Conservation (phyloP, 371 early-diverging fungal genomes). For the Mucor sp. region DNA sequence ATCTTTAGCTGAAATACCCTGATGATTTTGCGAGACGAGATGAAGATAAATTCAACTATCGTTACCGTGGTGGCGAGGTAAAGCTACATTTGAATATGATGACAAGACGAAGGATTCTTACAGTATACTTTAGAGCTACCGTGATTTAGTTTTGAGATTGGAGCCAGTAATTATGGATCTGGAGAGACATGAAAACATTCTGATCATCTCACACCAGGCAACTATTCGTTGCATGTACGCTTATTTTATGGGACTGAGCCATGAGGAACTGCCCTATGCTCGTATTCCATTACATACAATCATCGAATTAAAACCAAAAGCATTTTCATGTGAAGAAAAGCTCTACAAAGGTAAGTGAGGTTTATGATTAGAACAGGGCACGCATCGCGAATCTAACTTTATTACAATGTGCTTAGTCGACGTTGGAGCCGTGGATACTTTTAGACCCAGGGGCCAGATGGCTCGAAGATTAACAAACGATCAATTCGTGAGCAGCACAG, state of each 20-base stretch:
- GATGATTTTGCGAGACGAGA: constrained; percentile 91
- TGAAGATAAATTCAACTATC: constrained; percentile 92
- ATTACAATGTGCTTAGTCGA: constrained; percentile 45
- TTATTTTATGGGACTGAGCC: constrained; percentile 89
- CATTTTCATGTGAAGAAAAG: constrained; percentile 92
- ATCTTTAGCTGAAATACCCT: constrained; percentile 63
- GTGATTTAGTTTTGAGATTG: constrained; percentile 64
- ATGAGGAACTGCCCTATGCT: constrained; percentile 93
- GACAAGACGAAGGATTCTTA: neutral
- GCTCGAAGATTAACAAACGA: constrained; percentile 23
- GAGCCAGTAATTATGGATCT: constrained; percentile 94
- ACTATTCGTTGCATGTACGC: constrained; percentile 93
- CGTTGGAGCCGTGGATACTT: constrained; percentile 87
- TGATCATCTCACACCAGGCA: constrained; percentile 95
- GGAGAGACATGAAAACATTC: constrained; percentile 93
- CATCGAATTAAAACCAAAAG: constrained; percentile 92
- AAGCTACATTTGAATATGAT: neutral
- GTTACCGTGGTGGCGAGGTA: constrained; percentile 95
- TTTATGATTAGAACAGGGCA: neutral
- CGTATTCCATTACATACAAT: constrained; percentile 97
- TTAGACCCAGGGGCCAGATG: constrained; percentile 59
- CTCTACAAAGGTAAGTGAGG: constrained; percentile 60
- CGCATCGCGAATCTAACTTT: neutral
- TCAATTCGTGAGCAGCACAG: constrained; percentile 9
- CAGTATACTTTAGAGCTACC: constrained; percentile 62